phyloP scores from a whole-genome alignment of 257 asterid species.

The Asclepias syriaca region DNA sequence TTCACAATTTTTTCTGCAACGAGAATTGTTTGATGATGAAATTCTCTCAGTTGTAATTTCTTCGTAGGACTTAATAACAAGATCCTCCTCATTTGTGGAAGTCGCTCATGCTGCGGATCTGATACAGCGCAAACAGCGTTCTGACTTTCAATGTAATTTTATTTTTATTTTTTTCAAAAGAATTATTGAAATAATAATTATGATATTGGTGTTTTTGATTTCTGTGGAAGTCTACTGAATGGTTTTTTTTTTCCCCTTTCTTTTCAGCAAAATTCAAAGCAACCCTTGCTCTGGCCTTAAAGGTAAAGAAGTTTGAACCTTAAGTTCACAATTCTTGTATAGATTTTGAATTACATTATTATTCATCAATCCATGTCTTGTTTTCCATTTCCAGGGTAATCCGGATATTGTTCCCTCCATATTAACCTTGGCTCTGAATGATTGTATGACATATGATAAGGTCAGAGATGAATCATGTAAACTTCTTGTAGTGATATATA shows the following conservation, averaged over 20 bases:
- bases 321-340: neutral
- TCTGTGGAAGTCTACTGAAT: slow-evolving; percentile 10
- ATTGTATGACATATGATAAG: slow-evolving; percentile 85
- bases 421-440: slow-evolving; percentile 80
- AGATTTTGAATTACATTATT: neutral
- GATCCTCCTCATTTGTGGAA: slow-evolving; percentile 60
- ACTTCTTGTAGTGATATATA: slow-evolving; percentile 7
- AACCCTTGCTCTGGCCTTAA: slow-evolving; percentile 41
- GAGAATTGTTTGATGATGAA: slow-evolving; percentile 29
- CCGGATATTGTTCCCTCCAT: slow-evolving; percentile 66
- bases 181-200: neutral
- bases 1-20: neutral
- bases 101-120: slow-evolving; percentile 90
- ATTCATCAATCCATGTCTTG: slow-evolving; percentile 12
- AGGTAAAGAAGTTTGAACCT: slow-evolving; percentile 40
- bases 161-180: slow-evolving; percentile 1
- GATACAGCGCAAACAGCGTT: slow-evolving; percentile 81
- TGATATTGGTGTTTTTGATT: neutral
- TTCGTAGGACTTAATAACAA: slow-evolving; percentile 64
- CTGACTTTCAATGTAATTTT: slow-evolving; percentile 76
- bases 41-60: slow-evolving; percentile 34
- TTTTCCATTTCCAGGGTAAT: slow-evolving; percentile 56
- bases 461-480: slow-evolving; percentile 40
- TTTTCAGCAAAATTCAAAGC: slow-evolving; percentile 63
- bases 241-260: slow-evolving; percentile 3